A percentile compares a stretch with the other conserved stretches of the same genome.
These are phyloP conservation scores for Lachnellula suecica DNA, from an alignment of 2,329 filamentous ascomycete genomes.

Conservation along the genomic window DNA sequence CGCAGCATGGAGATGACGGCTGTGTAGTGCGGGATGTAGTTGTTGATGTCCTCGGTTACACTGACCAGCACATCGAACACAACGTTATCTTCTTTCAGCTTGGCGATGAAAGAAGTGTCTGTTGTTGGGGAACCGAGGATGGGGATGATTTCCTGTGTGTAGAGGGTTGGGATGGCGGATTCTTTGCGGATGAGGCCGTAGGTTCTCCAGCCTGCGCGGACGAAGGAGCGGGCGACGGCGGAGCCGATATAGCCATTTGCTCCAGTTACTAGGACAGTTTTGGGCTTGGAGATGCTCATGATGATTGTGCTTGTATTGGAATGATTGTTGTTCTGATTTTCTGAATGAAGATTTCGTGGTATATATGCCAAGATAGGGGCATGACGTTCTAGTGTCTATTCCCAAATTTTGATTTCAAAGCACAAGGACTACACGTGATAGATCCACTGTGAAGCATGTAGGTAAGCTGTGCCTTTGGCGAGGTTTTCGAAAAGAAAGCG, in stretches of 20 bases:
- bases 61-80: slow-evolving; percentile 44
- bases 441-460: background rate
- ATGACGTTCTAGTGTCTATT: slow-evolving; percentile 6
- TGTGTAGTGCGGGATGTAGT: slow-evolving; percentile 41
- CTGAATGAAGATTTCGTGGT: background rate
- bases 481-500: too few species aligned
- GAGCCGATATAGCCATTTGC: slow-evolving; percentile 50
- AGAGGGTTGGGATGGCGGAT: slow-evolving; percentile 32
- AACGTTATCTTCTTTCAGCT: slow-evolving; percentile 17
- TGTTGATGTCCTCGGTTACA: slow-evolving; percentile 40
- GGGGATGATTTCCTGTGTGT: slow-evolving; percentile 39
- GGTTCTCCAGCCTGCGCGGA: slow-evolving; percentile 43
- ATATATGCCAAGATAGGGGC: background rate
- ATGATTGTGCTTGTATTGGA: background rate
- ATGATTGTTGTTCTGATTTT: background rate
- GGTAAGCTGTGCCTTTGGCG: too few species aligned
- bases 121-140: slow-evolving; percentile 40
- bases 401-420: slow-evolving; percentile 5
- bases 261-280: slow-evolving; percentile 44
- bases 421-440: background rate
- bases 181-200: slow-evolving; percentile 44
- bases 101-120: slow-evolving; percentile 32
- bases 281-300: background rate
- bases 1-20: slow-evolving; percentile 37
- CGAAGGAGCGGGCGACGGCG: slow-evolving; percentile 46